phyloP scores from a whole-genome alignment of 2,329 filamentous ascomycete genomes.

The Rhynchosporium secalis region DNA sequence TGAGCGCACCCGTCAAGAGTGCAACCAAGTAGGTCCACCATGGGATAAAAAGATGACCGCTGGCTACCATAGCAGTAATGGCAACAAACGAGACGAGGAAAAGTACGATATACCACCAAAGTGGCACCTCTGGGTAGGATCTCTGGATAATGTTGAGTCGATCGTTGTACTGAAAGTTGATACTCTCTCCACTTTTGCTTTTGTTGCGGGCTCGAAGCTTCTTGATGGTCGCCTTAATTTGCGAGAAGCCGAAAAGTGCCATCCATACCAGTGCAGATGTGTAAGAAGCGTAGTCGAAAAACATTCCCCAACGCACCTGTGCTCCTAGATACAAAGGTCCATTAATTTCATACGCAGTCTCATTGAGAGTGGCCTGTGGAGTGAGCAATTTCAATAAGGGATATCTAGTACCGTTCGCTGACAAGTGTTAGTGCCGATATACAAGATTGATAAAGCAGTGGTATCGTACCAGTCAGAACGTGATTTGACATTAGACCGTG shows the following conservation, averaged over 20 bases:
- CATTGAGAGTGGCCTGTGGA: slow-evolving; percentile 37
- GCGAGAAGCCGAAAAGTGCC: slow-evolving; percentile 52
- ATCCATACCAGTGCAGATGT: slow-evolving; percentile 61
- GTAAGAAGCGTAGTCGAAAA: slow-evolving; percentile 61
- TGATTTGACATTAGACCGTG: slow-evolving; percentile 59
- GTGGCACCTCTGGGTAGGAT: slow-evolving; percentile 56
- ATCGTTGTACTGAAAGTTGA: slow-evolving; percentile 58
- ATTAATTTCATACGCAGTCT: slow-evolving; percentile 48
- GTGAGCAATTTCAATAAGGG: slow-evolving; percentile 41
- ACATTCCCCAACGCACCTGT: slow-evolving; percentile 58
- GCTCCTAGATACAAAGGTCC: slow-evolving; percentile 58
- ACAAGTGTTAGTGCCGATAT: slow-evolving; percentile 11
- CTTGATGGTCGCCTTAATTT: slow-evolving; percentile 47
- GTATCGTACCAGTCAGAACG: slow-evolving; percentile 48
- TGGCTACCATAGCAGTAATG: slow-evolving; percentile 52
- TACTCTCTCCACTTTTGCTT: slow-evolving; percentile 31
- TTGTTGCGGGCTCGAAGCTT: slow-evolving; percentile 46
- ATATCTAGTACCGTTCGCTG: slow-evolving; percentile 41
- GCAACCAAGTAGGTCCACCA: slow-evolving; percentile 61
- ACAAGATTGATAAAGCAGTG: background rate
- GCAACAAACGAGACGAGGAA: slow-evolving; percentile 51
- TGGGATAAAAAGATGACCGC: slow-evolving; percentile 56
- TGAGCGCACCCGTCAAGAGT: slow-evolving; percentile 53
- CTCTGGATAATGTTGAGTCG: slow-evolving; percentile 60
- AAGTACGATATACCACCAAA: slow-evolving; percentile 57